Percentiles rank a stretch among this genome's conserved stretches.
These are phyloP conservation scores for Nannochloris sp. DNA, from an alignment of 139 green algal genomes.

Conservation along the genomic window DNA sequence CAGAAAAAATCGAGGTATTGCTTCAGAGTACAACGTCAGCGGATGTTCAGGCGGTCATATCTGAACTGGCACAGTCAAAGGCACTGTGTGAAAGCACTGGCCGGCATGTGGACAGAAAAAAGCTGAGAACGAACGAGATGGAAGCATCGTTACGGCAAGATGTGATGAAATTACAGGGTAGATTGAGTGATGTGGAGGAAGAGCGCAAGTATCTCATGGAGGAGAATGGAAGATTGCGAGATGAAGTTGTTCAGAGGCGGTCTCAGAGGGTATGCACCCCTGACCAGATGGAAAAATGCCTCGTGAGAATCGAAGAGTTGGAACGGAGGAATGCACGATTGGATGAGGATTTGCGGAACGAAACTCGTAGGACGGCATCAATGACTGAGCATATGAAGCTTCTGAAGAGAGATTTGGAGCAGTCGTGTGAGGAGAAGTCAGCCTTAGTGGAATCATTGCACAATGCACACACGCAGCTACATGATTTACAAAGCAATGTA, in stretches of 20 bases:
- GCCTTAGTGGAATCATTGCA: conserved; percentile 10
- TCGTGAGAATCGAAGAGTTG: background rate
- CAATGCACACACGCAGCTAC: background rate
- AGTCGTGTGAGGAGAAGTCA: conserved; percentile 15
- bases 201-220: background rate
- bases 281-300: no score
- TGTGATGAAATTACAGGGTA: background rate
- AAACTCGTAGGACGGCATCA: background rate
- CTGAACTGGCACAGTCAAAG: no score
- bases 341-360: conserved; percentile 12
- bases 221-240: background rate
- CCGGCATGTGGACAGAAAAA: no score
- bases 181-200: background rate
- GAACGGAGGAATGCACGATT: background rate
- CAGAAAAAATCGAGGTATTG: conserved; percentile 8
- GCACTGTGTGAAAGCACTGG: no score
- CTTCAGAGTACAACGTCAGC: background rate
- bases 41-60: no score
- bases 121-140: background rate
- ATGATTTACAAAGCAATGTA: conserved; percentile 4
- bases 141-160: background rate
- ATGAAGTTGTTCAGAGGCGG: no score
- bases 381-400: conserved; percentile 1
- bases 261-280: no score
- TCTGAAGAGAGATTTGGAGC: conserved; percentile 10